A percentile compares a stretch with the other conserved stretches of the same genome.
phyloP scores from a whole-genome alignment of 495 filamentous ascomycete genomes.

The Aspergillus carlsbadensis region DNA sequence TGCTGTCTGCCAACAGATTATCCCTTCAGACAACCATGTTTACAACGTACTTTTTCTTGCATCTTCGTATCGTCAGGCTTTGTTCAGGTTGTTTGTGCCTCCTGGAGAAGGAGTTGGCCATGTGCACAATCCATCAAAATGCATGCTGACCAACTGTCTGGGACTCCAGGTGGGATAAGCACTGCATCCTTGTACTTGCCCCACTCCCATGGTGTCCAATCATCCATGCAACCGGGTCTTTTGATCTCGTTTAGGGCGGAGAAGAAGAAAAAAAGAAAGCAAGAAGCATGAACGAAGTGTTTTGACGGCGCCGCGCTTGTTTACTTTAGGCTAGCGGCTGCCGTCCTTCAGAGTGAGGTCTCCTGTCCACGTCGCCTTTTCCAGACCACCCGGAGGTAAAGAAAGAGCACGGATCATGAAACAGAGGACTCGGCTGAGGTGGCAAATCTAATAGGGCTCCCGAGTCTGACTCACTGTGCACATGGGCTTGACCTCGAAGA shows the following conservation, averaged over 20 bases:
- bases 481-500: not conserved
- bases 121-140: not conserved
- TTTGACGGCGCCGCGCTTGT: not conserved
- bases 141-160: constrained; percentile 20
- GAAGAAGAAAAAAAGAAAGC: constrained; percentile 8
- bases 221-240: constrained; percentile 13
- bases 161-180: constrained; percentile 24
- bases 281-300: constrained; percentile 7
- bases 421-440: not conserved
- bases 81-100: not conserved
- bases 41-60: constrained; percentile 1
- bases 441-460: not conserved
- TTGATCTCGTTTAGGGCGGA: constrained; percentile 15
- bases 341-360: too few relatives aligned
- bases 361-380: not conserved
- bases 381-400: not conserved
- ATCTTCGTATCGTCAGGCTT: not conserved
- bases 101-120: not conserved
- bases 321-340: constrained; percentile 8
- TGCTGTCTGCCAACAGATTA: not conserved
- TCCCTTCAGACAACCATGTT: not conserved
- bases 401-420: not conserved
- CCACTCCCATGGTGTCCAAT: constrained; percentile 22
- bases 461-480: not conserved
- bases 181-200: constrained; percentile 27